Evolutionary conservation across 2,329 filamentous ascomycete species (phyloP).

Genomic region (Fusarium vanettenii): DNA sequence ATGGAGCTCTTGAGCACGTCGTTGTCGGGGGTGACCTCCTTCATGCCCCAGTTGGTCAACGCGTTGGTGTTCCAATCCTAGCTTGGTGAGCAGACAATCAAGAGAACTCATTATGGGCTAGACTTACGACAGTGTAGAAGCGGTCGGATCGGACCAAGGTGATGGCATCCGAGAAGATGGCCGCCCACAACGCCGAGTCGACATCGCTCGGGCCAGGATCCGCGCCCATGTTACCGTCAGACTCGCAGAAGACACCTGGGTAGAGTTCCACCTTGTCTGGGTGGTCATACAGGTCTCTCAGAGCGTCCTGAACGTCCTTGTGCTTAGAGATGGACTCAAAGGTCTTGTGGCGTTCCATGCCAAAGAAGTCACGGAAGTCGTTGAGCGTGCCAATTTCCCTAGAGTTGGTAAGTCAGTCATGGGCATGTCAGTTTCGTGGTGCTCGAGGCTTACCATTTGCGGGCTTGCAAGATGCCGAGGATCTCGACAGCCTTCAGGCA

Average conservation of each 20-base stretch:
- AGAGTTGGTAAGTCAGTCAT: neutral
- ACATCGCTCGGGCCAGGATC: slow-evolving; percentile 75
- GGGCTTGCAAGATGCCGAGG: slow-evolving; percentile 68
- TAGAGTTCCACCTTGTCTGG: slow-evolving; percentile 73
- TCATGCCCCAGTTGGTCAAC: slow-evolving; percentile 48
- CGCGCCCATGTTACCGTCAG: slow-evolving; percentile 72
- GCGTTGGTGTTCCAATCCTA: slow-evolving; percentile 53
- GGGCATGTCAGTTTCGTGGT: rapidly evolving
- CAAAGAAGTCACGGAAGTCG: slow-evolving; percentile 72
- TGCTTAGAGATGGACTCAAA: slow-evolving; percentile 55
- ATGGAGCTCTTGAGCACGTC: slow-evolving; percentile 35
- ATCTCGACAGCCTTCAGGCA: slow-evolving; percentile 68
- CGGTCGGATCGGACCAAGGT: slow-evolving; percentile 76
- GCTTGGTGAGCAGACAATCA: neutral
- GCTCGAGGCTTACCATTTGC: slow-evolving; percentile 54
- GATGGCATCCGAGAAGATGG: slow-evolving; percentile 77
- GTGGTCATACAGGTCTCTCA: slow-evolving; percentile 63
- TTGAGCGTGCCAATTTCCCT: slow-evolving; percentile 68
- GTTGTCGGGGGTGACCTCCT: slow-evolving; percentile 34
- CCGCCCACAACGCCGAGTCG: slow-evolving; percentile 65
- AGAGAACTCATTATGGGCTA: rapidly evolving
- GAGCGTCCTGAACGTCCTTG: slow-evolving; percentile 6
- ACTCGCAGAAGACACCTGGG: slow-evolving; percentile 73
- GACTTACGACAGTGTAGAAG: slow-evolving; percentile 64
- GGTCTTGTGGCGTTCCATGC: slow-evolving; percentile 63